Evolutionary conservation across 139 green algal genomes (phyloP), one percentile per base, ranked within the genome.

Genomic region (Diplosphaera chodatii): DNA sequence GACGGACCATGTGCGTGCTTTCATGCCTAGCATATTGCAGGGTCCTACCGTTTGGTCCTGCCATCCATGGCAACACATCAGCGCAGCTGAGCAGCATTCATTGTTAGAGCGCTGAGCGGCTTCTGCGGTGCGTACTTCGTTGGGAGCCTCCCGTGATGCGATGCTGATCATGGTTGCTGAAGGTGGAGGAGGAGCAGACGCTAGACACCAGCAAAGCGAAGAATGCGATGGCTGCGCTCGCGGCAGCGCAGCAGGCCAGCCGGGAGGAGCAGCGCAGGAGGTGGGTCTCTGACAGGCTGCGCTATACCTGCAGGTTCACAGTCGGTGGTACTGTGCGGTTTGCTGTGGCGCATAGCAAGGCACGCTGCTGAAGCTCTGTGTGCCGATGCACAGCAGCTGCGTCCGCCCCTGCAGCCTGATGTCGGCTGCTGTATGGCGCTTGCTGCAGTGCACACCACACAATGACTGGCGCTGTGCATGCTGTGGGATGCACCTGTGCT

Each of bases 161-260:
- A 22, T 29, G 31, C 21, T 29, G 33, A 31, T 63, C 40, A 5
- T 4, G 2, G 29, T 21, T 22, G 21, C 13, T 21, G 22, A 65
- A 80, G 75, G 75, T 77, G 5, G 75, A 80, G 62, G 72, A 78
- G 34, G 21, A 69, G 27, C 75, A 82, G 23, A 41, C 75, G 16
- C 56, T 80, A 30, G 82, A 87, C 55, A 77, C 55, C 3, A 77
- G 41, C 28, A 85, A 85, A 66, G 71, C 86, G 22, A 63, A 79
- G 40, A 69, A 88, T 68, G 89, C 90, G 4, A 95, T 95, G 88
- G 66, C 68, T 30, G 73, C 66, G 4, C 67, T 94, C 15, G 75
- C 82, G 22, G 86, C 74, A 8, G 67, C 83, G 16, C 87, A 94
- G 63, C 77, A 84, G 40, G 85, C 84, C 29, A 74, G 76, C 55